Percentiles rank a stretch among this genome's conserved stretches.
phyloP scores from a whole-genome alignment of 192 early-diverging fungal genomes.

The Coemansia sp. region DNA sequence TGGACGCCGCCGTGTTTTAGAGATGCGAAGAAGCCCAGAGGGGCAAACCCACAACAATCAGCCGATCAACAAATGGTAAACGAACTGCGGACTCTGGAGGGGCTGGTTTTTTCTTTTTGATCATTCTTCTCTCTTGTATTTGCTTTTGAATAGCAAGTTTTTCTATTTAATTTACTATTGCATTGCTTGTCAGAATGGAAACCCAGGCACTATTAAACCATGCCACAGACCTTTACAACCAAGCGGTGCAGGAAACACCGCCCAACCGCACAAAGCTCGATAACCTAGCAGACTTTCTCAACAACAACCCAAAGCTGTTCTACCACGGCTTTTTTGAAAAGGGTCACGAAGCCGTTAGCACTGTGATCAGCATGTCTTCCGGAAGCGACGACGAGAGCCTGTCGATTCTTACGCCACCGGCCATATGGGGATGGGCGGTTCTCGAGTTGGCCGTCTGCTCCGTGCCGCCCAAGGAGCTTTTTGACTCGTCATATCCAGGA shows the following conservation, averaged over 20 bases:
- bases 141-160: too few species aligned
- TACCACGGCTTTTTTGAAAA: slow-evolving; percentile 38
- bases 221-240: slow-evolving; percentile 27
- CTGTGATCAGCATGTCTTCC: slow-evolving; percentile 10
- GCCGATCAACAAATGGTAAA: not conserved
- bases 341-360: slow-evolving; percentile 30
- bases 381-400: slow-evolving; percentile 31
- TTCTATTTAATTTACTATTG: too few species aligned
- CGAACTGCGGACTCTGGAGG: not conserved
- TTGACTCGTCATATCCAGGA: slow-evolving; percentile 29
- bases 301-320: slow-evolving; percentile 30
- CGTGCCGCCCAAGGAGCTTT: slow-evolving; percentile 17
- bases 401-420: slow-evolving; percentile 43
- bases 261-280: slow-evolving; percentile 51
- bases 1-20: too few species aligned
- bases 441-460: slow-evolving; percentile 47
- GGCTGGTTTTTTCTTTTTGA: not conserved
- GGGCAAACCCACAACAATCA: not conserved
- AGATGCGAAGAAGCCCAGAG: too few species aligned
- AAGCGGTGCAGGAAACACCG: slow-evolving; percentile 41
- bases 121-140: too few species aligned
- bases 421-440: slow-evolving; percentile 50
- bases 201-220: slow-evolving; percentile 5
- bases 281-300: slow-evolving; percentile 37
- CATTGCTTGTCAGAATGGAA: not conserved